phyloP scores from a whole-genome alignment of 129 eudicot genomes.

The Helianthus tuberosus region DNA sequence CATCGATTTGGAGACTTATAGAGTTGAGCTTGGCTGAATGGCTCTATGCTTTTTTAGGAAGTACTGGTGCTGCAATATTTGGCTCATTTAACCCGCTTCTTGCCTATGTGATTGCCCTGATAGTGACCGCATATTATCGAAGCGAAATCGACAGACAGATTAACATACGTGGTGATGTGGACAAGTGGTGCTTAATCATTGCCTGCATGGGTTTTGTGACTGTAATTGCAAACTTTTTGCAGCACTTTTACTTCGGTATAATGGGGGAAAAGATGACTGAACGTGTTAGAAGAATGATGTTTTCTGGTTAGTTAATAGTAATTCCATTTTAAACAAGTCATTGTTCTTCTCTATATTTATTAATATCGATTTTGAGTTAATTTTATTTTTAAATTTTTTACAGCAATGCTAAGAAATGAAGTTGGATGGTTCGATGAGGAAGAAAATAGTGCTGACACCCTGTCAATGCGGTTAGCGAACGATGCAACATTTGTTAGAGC shows the following conservation, averaged over 20 bases:
- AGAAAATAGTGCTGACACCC: constrained; percentile 85
- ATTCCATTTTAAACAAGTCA: neutral
- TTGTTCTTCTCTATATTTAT: constrained; percentile 18
- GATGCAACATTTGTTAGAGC: constrained; percentile 99
- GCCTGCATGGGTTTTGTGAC: constrained; percentile 95
- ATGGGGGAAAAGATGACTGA: constrained; percentile 99
- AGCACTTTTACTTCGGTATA: constrained; percentile 95
- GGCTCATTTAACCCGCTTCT: constrained; percentile 95
- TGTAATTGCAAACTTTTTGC: constrained; percentile 88
- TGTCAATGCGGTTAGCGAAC: constrained; percentile 95
- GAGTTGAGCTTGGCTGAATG: constrained; percentile 97
- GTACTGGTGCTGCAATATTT: constrained; percentile 90
- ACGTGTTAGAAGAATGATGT: constrained; percentile 98
- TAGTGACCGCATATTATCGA: constrained; percentile 78
- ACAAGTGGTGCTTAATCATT: constrained; percentile 90
- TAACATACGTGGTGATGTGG: constrained; percentile 62
- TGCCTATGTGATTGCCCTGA: constrained; percentile 80
- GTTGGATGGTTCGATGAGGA: constrained; percentile 99
- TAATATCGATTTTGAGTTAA: neutral
- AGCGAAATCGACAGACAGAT: constrained; percentile 35
- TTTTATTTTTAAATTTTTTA: neutral
- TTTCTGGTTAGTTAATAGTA: constrained; percentile 66
- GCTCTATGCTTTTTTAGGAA: constrained; percentile 95
- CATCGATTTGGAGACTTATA: constrained; percentile 93
- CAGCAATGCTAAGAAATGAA: constrained; percentile 98